Evolutionary conservation across 192 early-diverging fungal genomes (phyloP).

Genomic region (Umbelopsis sp.): DNA sequence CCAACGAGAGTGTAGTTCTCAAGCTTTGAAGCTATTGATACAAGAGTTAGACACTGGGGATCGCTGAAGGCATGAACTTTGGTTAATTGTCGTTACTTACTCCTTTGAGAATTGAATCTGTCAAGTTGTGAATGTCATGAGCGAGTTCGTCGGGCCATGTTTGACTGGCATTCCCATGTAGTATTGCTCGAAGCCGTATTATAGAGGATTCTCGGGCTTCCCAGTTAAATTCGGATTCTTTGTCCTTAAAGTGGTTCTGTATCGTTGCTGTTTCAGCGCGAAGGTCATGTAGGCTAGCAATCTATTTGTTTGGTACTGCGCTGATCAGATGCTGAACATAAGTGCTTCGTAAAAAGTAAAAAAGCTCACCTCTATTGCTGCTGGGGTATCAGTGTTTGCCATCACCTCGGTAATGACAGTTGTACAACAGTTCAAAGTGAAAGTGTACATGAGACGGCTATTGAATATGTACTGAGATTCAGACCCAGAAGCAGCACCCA

Average conservation of each 20-base stretch:
- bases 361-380: not conserved
- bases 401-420: constrained; percentile 2
- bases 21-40: constrained; percentile 37
- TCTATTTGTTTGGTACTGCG: constrained; percentile 3
- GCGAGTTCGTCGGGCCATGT: constrained; percentile 24
- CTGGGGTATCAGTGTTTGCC: not conserved
- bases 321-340: not conserved
- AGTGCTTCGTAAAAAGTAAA: not conserved
- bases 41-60: not conserved
- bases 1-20: constrained; percentile 42
- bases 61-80: not conserved
- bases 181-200: constrained; percentile 28
- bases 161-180: constrained; percentile 32
- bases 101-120: constrained; percentile 18
- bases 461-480: not conserved
- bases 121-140: constrained; percentile 18
- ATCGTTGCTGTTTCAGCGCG: constrained; percentile 21
- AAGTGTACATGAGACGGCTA: not conserved
- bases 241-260: constrained; percentile 25
- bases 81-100: constrained; percentile 11
- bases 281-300: constrained; percentile 31
- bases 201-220: constrained; percentile 32
- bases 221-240: constrained; percentile 43
- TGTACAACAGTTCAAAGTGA: not conserved
- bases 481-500: not conserved